These are phyloP conservation scores for Bretschneidera sinensis DNA, from an alignment of 345 rosid species.

Conservation along the genomic window DNA sequence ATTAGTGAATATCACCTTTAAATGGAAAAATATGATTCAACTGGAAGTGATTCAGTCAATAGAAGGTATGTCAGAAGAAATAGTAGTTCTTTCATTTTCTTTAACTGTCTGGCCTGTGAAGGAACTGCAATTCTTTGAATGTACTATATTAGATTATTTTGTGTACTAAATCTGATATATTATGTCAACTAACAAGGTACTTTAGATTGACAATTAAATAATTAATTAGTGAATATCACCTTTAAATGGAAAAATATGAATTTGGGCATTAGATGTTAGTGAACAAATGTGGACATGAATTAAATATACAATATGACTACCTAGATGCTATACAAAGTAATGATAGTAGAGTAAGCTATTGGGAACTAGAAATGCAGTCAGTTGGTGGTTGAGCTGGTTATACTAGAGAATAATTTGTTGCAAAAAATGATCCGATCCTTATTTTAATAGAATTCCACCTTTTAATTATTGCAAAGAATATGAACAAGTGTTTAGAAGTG, in stretches of 20 bases:
- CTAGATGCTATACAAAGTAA: not conserved
- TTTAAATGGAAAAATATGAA: too few relatives aligned
- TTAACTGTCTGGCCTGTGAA: not conserved
- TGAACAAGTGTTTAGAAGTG: too few relatives aligned
- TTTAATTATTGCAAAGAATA: too few relatives aligned
- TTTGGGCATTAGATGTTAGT: not conserved
- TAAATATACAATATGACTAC: not conserved
- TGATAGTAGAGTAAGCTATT: not conserved
- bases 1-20: not conserved
- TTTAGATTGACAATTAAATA: not conserved
- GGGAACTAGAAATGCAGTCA: not conserved
- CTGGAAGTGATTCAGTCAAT: conserved; percentile 60
- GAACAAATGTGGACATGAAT: not conserved
- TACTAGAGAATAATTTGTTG: not conserved
- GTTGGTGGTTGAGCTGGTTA: not conserved
- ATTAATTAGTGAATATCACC: not conserved
- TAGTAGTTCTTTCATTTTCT: not conserved
- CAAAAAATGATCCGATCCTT: not conserved
- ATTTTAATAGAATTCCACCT: not conserved
- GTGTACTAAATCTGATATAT: not conserved
- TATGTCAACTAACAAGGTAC: not conserved
- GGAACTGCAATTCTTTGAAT: not conserved
- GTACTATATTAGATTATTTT: not conserved
- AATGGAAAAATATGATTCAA: too few relatives aligned
- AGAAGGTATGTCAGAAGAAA: conserved; percentile 34